A percentile compares a stretch with the other conserved stretches of the same genome.
Evolutionary conservation across 352 stramenopile genomes (phyloP).

Genomic region (Lagenidium giganteum): DNA sequence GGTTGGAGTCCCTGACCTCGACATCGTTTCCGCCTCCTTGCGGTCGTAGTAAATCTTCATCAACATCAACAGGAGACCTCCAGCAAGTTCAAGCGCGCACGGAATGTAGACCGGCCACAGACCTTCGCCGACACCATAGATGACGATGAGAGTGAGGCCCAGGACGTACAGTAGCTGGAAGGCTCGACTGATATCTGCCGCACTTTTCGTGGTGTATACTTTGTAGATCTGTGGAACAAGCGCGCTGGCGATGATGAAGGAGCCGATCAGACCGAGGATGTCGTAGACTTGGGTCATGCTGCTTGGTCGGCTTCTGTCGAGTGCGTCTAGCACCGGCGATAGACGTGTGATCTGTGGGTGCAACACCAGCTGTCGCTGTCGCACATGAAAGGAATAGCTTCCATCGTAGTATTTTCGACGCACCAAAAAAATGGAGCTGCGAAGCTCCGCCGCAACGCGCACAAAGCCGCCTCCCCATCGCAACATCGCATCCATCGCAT

Average conservation of each 20-base stretch:
- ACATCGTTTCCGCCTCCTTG: slow-evolving; percentile 5
- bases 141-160: slow-evolving; percentile 30
- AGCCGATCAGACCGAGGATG: slow-evolving; percentile 47
- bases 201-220: slow-evolving; percentile 51
- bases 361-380: too few relatives aligned
- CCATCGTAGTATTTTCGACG: too few relatives aligned
- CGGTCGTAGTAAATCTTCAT: slow-evolving; percentile 46
- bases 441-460: too few relatives aligned
- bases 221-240: slow-evolving; percentile 63
- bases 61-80: slow-evolving; percentile 26
- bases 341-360: too few relatives aligned
- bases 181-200: slow-evolving; percentile 43
- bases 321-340: too few relatives aligned
- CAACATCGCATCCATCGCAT: too few relatives aligned
- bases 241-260: slow-evolving; percentile 50
- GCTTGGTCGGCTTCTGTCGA: too few relatives aligned
- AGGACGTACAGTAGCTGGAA: slow-evolving; percentile 45
- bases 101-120: slow-evolving; percentile 63
- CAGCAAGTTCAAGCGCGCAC: slow-evolving; percentile 36
- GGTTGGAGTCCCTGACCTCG: not conserved
- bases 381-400: too few relatives aligned
- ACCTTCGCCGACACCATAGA: slow-evolving; percentile 40
- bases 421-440: too few relatives aligned
- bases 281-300: too few relatives aligned
- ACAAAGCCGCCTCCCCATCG: too few relatives aligned